These are phyloP conservation scores for Leccinum rimulosum DNA, from an alignment of 768 basidiomycete genomes.

Conservation along the genomic window DNA sequence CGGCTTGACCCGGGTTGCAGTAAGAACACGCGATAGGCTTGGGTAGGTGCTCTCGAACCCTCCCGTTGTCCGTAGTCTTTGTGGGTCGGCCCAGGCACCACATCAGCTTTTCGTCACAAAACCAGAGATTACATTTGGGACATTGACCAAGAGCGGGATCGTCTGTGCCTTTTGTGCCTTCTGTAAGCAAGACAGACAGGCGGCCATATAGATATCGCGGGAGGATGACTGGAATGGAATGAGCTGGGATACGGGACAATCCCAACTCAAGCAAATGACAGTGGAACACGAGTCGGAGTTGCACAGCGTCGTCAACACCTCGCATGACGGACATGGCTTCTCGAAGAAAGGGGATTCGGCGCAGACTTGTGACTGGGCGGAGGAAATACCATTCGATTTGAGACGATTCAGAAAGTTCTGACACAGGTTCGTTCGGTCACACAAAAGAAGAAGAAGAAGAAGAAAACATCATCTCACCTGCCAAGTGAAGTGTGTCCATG, in stretches of 20 bases:
- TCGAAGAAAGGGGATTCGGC: neutral
- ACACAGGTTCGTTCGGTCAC: neutral
- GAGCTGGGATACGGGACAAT: constrained; percentile 16
- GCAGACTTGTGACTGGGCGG: neutral
- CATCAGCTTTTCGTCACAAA: constrained; percentile 13
- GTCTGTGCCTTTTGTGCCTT: neutral
- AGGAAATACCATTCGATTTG: constrained; percentile 3
- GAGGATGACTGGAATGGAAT: constrained; percentile 18
- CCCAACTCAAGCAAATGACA: constrained; percentile 18
- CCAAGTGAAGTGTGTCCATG: too few relatives aligned
- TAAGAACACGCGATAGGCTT: neutral
- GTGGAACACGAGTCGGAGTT: constrained; percentile 5
- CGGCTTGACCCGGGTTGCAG: constrained; percentile 5
- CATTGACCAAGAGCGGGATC: constrained; percentile 17
- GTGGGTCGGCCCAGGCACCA: constrained; percentile 26
- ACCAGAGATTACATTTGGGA: constrained; percentile 21
- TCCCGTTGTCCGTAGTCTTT: neutral
- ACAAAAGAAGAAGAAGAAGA: too few relatives aligned
- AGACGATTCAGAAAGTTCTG: constrained; percentile 23
- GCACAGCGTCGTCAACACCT: constrained; percentile 6
- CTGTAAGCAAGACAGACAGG: constrained; percentile 13
- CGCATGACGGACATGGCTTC: constrained; percentile 20
- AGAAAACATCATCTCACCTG: too few relatives aligned
- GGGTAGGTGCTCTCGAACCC: constrained; percentile 13
- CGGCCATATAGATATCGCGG: constrained; percentile 3